Evolutionary conservation across 176 grass and related monocot species (phyloP).

Genomic region (Ensete glaucum): DNA sequence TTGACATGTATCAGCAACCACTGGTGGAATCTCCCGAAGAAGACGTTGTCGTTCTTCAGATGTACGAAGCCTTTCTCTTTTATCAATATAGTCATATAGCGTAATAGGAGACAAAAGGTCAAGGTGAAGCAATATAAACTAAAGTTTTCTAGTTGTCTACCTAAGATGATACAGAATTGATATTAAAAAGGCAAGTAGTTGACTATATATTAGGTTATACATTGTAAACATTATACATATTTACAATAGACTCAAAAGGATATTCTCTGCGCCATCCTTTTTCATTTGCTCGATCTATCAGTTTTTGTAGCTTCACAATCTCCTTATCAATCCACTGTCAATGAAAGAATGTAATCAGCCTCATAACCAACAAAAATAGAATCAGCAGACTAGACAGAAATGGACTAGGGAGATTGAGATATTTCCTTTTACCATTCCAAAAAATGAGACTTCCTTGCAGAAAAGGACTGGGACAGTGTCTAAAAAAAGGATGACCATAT

Average conservation of each 20-base stretch:
- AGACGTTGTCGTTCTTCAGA: slow-evolving; percentile 50
- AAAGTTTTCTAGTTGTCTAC: background rate
- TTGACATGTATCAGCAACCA: slow-evolving; percentile 39
- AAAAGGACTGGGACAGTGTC: too few relatives aligned
- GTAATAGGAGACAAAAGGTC: slow-evolving; percentile 40
- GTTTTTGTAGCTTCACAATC: slow-evolving; percentile 43
- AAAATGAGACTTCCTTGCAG: too few relatives aligned
- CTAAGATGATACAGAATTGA: background rate
- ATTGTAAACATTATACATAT: background rate
- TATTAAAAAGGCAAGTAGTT: background rate
- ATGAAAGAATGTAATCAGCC: slow-evolving; percentile 13
- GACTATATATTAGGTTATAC: background rate
- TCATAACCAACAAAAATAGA: background rate
- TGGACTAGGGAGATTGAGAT: background rate
- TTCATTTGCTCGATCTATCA: slow-evolving; percentile 37
- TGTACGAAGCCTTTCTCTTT: slow-evolving; percentile 41
- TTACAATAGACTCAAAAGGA: slow-evolving; percentile 37
- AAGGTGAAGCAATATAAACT: slow-evolving; percentile 34
- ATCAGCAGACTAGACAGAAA: background rate
- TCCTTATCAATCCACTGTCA: slow-evolving; percentile 77
- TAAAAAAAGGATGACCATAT: too few relatives aligned
- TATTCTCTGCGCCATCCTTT: slow-evolving; percentile 69
- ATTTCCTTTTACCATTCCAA: background rate
- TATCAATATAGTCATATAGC: slow-evolving; percentile 35
- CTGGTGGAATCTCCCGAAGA: slow-evolving; percentile 53